Percentiles rank a stretch among this genome's conserved stretches.
Conservation (phyloP, 805 yeast species). For the Blastobotrys terrestris region DNA sequence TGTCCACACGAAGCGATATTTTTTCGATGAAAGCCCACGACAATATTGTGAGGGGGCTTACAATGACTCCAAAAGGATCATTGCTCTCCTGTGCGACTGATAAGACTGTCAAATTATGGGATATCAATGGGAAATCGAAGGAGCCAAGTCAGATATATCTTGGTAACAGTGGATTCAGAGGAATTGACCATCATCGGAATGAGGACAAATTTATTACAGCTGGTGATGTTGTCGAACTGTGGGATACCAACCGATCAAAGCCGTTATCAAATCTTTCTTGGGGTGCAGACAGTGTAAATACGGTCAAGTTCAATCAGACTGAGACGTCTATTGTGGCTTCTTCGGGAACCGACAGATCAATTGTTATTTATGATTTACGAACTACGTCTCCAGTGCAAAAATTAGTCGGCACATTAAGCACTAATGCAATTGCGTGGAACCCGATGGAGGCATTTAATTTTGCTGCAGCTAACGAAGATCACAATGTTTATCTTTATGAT, state of each 20-base stretch:
- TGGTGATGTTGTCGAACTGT: constrained; percentile 81
- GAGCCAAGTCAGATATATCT: constrained; percentile 74
- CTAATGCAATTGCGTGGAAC: constrained; percentile 88
- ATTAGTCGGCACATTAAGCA: constrained; percentile 72
- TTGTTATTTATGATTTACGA: constrained; percentile 84
- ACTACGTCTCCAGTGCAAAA: constrained; percentile 91
- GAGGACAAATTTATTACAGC: constrained; percentile 82
- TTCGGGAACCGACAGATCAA: constrained; percentile 84
- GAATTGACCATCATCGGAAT: constrained; percentile 78
- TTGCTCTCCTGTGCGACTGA: constrained; percentile 87
- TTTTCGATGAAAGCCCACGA: constrained; percentile 82
- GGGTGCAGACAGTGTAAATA: constrained; percentile 90
- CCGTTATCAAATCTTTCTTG: constrained; percentile 77
- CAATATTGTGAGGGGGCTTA: constrained; percentile 81
- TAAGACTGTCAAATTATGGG: constrained; percentile 85
- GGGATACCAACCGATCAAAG: constrained; percentile 81
- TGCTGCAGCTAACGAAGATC: constrained; percentile 91
- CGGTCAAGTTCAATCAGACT: constrained; percentile 81
- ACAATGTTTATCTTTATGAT: constrained; percentile 90
- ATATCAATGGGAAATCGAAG: constrained; percentile 41
- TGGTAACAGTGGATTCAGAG: constrained; percentile 78
- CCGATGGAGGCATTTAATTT: constrained; percentile 96
- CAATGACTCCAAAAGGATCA: constrained; percentile 59
- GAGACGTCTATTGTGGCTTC: constrained; percentile 87
- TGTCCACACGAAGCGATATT: constrained; percentile 69